Conservation (phyloP, 116 monocot genomes). For the Zostera marina region DNA sequence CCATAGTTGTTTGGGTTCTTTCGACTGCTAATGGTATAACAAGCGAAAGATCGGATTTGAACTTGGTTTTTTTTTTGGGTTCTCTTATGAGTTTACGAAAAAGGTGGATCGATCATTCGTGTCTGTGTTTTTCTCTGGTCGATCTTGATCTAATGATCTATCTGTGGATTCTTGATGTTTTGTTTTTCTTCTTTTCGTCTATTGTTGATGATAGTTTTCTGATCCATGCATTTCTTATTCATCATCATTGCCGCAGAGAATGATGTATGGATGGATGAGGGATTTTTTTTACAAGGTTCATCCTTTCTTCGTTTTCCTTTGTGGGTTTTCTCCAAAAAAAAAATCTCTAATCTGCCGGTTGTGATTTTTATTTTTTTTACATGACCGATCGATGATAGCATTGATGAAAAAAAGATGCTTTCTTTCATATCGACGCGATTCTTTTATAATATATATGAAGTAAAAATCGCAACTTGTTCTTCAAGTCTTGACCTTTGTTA, state of each 20-base stretch:
- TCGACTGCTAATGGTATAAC: not conserved
- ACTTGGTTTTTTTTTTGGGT: not conserved
- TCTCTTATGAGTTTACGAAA: not conserved
- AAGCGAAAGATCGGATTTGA: not conserved
- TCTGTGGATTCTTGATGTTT: no score
- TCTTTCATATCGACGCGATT: not conserved
- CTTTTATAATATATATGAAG: not conserved
- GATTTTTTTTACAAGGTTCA: not conserved
- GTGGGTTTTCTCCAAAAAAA: not conserved
- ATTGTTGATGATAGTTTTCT: not conserved
- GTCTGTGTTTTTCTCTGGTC: not conserved
- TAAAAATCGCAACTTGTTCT: not conserved
- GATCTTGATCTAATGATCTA: not conserved
- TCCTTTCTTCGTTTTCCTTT: not conserved
- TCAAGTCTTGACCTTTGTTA: not conserved
- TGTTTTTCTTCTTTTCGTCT: no score
- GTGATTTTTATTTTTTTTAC: no score
- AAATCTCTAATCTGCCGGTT: not conserved
- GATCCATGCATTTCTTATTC: not conserved
- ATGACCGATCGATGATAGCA: not conserved
- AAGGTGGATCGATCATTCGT: not conserved
- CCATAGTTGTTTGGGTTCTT: no score
- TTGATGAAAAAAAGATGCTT: not conserved
- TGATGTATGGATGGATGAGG: not conserved
- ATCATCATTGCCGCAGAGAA: not conserved